These are phyloP conservation scores for Camellia sinensis DNA, from an alignment of 148 eudicot genomes.

Conservation along the genomic window DNA sequence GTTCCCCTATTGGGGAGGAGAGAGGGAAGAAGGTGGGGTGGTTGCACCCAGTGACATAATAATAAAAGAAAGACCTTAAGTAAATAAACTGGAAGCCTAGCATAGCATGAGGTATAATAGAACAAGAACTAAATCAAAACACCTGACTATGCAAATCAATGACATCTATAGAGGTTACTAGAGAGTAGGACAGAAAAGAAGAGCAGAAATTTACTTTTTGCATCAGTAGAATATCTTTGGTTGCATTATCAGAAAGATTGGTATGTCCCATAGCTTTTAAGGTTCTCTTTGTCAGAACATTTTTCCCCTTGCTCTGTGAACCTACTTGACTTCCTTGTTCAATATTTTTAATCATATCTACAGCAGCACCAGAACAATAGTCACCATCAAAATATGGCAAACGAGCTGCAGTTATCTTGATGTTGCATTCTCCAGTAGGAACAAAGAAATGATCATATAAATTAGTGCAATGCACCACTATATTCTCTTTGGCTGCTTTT, in stretches of 20 bases:
- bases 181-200: not conserved
- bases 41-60: too few species aligned
- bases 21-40: too few species aligned
- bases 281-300: conserved; percentile 43
- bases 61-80: too few species aligned
- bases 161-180: not conserved
- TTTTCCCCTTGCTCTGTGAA: conserved; percentile 40
- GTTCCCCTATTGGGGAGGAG: too few species aligned
- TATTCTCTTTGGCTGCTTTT: conserved; percentile 61
- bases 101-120: too few species aligned
- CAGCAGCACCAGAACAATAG: conserved; percentile 74
- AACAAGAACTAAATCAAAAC: too few species aligned
- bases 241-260: conserved; percentile 49
- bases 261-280: conserved; percentile 70
- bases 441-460: conserved; percentile 68
- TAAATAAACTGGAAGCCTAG: too few species aligned
- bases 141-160: too few species aligned
- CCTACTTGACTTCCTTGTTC: conserved; percentile 45
- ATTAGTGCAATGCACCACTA: conserved; percentile 62
- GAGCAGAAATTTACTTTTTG: conserved; percentile 49
- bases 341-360: conserved; percentile 47
- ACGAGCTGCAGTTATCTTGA: conserved; percentile 74
- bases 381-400: conserved; percentile 92
- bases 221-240: conserved; percentile 76
- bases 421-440: conserved; percentile 43